Evolutionary conservation across 352 stramenopile species (phyloP).

Genomic region (Phytopythium delawarense): DNA sequence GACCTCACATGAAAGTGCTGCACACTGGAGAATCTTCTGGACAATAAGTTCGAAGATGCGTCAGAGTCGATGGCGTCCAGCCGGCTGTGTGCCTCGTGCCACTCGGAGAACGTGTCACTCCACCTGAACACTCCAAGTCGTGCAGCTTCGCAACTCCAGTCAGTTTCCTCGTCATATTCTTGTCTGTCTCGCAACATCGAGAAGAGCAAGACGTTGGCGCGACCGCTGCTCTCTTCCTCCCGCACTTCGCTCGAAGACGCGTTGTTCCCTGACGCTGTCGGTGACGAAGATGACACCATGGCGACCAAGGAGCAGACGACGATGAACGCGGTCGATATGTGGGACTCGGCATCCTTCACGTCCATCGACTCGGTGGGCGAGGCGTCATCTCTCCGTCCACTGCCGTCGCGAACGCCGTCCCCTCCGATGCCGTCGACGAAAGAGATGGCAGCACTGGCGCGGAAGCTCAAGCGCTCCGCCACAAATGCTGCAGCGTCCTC

Average conservation of each 20-base stretch:
- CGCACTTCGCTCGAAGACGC: constrained; percentile 17
- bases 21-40: constrained; percentile 46
- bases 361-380: constrained; percentile 28
- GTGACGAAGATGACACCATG: constrained; percentile 16
- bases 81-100: constrained; percentile 22
- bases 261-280: constrained; percentile 9
- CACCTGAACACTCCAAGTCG: not conserved
- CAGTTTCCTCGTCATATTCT: not conserved
- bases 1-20: constrained; percentile 43
- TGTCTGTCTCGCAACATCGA: not conserved
- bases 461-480: constrained; percentile 27
- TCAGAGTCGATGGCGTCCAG: constrained; percentile 14
- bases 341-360: constrained; percentile 33
- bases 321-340: constrained; percentile 26
- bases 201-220: constrained; percentile 20
- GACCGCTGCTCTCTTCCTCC: constrained; percentile 21
- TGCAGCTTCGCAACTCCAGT: not conserved
- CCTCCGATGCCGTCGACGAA: constrained; percentile 24
- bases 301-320: constrained; percentile 31
- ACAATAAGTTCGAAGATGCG: too few relatives aligned
- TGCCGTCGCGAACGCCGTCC: constrained; percentile 9
- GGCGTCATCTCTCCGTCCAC: constrained; percentile 9
- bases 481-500: constrained; percentile 6
- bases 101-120: constrained; percentile 12
- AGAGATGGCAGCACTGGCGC: constrained; percentile 32